Conservation (phyloP, 345 rosid species). For the Melaleuca quinquenervia region DNA sequence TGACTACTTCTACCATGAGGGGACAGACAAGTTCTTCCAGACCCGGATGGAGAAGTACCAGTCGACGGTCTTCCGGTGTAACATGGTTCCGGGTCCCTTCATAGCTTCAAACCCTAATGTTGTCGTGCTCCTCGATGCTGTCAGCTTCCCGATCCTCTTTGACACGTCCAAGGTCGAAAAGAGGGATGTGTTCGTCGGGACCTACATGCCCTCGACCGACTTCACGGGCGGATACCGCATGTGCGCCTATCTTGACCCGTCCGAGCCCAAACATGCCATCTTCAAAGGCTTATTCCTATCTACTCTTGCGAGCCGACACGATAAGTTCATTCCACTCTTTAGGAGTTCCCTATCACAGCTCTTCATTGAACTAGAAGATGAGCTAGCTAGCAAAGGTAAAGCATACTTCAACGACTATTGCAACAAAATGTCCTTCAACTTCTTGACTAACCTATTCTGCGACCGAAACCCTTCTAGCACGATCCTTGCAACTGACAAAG, state of each 20-base stretch:
- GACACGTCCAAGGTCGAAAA: slow-evolving; percentile 19
- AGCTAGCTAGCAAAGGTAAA: background rate
- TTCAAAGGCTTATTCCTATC: slow-evolving; percentile 6
- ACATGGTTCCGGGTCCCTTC: slow-evolving; percentile 15
- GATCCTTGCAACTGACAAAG: slow-evolving; percentile 9
- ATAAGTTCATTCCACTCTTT: slow-evolving; percentile 7
- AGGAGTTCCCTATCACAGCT: background rate
- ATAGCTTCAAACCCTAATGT: slow-evolving; percentile 4
- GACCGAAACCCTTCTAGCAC: slow-evolving; percentile 9
- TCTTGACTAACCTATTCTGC: slow-evolving; percentile 6
- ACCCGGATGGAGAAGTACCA: slow-evolving; percentile 5
- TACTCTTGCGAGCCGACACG: slow-evolving; percentile 1
- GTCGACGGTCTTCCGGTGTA: slow-evolving; percentile 17
- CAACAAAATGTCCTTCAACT: slow-evolving; percentile 9
- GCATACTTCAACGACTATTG: background rate
- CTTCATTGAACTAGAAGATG: slow-evolving; percentile 1
- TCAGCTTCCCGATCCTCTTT: slow-evolving; percentile 18
- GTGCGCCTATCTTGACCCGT: slow-evolving; percentile 16
- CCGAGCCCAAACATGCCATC: slow-evolving; percentile 10
- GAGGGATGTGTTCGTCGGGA: slow-evolving; percentile 8
- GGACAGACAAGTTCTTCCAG: slow-evolving; percentile 13
- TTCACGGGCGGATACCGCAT: slow-evolving; percentile 12
- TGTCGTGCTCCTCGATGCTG: slow-evolving; percentile 13
- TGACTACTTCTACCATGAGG: slow-evolving; percentile 19
- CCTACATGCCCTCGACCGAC: slow-evolving; percentile 12